Percentiles rank a stretch among this genome's conserved stretches.
Evolutionary conservation across 2,329 filamentous ascomycete genomes (phyloP).

Genomic region (Neonectria neomacrospora): DNA sequence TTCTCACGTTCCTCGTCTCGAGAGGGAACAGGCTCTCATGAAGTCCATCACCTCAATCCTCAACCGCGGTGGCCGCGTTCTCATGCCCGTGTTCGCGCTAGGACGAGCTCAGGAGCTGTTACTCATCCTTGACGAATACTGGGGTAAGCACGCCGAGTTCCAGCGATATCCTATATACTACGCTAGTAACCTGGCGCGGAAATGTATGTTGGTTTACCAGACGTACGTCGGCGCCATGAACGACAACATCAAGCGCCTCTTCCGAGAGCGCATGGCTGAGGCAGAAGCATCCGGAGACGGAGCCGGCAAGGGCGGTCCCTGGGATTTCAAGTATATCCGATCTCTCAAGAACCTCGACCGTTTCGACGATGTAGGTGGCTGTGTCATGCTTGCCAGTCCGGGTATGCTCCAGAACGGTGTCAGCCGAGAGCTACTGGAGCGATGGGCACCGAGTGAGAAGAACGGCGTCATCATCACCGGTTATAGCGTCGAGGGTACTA

Average conservation of each 20-base stretch:
- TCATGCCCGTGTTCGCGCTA: conserved; percentile 96
- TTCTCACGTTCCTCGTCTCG: conserved; percentile 88
- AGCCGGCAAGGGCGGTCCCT: conserved; percentile 83
- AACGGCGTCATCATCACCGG: conserved; percentile 99
- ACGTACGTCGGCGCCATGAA: conserved; percentile 99
- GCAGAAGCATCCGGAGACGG: conserved; percentile 83
- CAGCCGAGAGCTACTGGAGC: conserved; percentile 88
- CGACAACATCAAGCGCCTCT: conserved; percentile 97
- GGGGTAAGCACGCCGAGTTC: conserved; percentile 87
- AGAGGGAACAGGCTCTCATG: conserved; percentile 93
- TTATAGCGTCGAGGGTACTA: conserved; percentile 98
- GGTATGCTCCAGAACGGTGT: conserved; percentile 99
- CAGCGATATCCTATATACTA: conserved; percentile 97
- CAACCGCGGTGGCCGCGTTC: conserved; percentile 88
- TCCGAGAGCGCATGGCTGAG: conserved; percentile 90
- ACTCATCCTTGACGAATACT: conserved; percentile 96
- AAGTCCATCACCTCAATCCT: conserved; percentile 92
- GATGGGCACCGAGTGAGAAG: conserved; percentile 95
- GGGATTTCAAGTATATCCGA: conserved; percentile 96
- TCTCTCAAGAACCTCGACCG: conserved; percentile 92
- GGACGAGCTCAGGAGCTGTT: conserved; percentile 94
- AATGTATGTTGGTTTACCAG: conserved; percentile 99
- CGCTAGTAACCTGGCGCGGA: conserved; percentile 91
- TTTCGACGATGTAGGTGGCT: conserved; percentile 94
- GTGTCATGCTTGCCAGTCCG: conserved; percentile 96